Conservation (phyloP, 2,329 filamentous ascomycete genomes). For the Neonectria coccinea region DNA sequence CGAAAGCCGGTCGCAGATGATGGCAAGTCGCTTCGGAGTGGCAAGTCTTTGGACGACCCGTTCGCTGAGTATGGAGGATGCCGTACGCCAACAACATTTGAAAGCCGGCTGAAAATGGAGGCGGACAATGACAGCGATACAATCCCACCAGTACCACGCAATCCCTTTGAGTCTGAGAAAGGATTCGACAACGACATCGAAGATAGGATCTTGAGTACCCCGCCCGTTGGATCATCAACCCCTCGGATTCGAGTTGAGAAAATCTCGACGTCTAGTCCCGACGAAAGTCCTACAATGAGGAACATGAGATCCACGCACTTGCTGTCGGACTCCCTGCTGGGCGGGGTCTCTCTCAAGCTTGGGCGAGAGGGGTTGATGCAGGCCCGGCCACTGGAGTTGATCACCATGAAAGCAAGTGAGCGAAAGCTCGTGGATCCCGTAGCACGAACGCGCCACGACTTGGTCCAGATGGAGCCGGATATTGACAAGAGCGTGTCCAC, state of each 20-base stretch:
- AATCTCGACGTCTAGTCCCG: constrained; percentile 31
- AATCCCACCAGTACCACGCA: constrained; percentile 19
- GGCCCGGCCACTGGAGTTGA: constrained; percentile 6
- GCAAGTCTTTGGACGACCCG: constrained; percentile 46
- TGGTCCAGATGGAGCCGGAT: constrained; percentile 6
- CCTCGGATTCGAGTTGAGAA: constrained; percentile 47
- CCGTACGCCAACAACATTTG: constrained; percentile 42
- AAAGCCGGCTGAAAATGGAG: constrained; percentile 36
- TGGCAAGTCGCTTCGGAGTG: constrained; percentile 44
- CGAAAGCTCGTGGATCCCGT: constrained; percentile 24
- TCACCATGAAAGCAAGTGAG: constrained; percentile 7
- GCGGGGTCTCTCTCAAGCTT: constrained; percentile 4
- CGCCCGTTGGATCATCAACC: constrained; percentile 54
- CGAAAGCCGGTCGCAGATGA: constrained; percentile 48
- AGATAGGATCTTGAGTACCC: constrained; percentile 52
- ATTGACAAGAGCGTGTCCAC: constrained; percentile 21
- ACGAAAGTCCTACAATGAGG: constrained; percentile 28
- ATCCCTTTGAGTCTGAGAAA: constrained; percentile 53
- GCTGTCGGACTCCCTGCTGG: constrained; percentile 12
- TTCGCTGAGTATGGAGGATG: constrained; percentile 40
- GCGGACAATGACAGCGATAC: constrained; percentile 11
- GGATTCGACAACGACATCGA: constrained; percentile 54
- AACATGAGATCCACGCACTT: constrained; percentile 15
- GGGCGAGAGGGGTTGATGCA: constrained; percentile 5
- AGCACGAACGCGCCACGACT: constrained; percentile 18